Base-by-base conservation (phyloP, 192 early-diverging fungal species). In the Gamsiella multidivaricata region DNA sequence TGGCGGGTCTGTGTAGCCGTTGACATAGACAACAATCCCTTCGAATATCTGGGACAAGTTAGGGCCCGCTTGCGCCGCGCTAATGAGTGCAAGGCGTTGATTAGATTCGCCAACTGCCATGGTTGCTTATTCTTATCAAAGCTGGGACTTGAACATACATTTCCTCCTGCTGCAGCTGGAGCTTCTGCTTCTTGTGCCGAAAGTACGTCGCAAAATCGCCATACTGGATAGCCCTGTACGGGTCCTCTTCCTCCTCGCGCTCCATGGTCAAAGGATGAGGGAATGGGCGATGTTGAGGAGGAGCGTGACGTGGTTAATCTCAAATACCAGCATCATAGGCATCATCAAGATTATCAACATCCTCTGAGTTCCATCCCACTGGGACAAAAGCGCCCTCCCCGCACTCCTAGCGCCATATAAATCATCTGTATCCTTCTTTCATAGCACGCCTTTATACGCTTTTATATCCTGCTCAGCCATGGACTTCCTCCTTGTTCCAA, bases 1-100 rank as follows among this genome's bases (percentile, higher is more conserved):
- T 14, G 74, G 74, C 7, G 90, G 89, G 39, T 86, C 69, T 2
- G 91, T 91, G 50, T 90, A 93, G n/a, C 91, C 91, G 52, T 91
- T 91, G 34, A 91, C 86, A 58, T 90, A 83, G 26, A 93, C 80
- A 11, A 75, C 70, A 3, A 81, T 42, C 4, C 82, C 81, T 51
- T 80, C 69, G 55, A 85, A 88, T 3, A 84, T 75, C 28, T 63
- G 69, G 8, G 68, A 31, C 1, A 39, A 43, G 22, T 83, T 70
- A 11, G 59, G 39, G n/a, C 55, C 49, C 31, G 58, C 75, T 32
- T 65, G 50, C 8, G 70, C 56, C 36, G 70, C 66, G 12, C 65
- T 72, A 37, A 1, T 25, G 0, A 39, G 39, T 11, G 23, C 8
- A 12, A 54, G 9, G 28, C 31, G 6, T 26, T n/a, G n/a, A n/a